These are phyloP conservation scores for Chrysoporthe deuterocubensis DNA, from an alignment of 2,329 filamentous ascomycete genomes.

Conservation along the genomic window DNA sequence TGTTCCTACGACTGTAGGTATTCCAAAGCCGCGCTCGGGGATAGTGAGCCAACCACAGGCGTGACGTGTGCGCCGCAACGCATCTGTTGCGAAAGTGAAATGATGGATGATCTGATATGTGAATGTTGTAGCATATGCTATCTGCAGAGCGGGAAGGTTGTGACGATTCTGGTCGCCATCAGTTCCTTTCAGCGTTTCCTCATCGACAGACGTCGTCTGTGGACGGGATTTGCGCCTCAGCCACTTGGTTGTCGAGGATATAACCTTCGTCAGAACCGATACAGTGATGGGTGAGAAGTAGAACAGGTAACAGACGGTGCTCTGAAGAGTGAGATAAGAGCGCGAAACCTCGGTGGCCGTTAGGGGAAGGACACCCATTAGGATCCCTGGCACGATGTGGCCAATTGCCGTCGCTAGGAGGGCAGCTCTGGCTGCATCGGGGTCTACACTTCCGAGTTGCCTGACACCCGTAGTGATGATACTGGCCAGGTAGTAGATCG, in stretches of 20 bases:
- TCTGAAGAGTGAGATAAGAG: constrained; percentile 17
- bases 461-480: neutral
- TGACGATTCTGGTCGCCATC: neutral
- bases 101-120: constrained; percentile 18
- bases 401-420: constrained; percentile 19
- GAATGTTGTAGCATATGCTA: constrained; percentile 15
- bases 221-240: neutral
- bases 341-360: constrained; percentile 26
- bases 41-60: neutral
- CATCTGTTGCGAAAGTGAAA: neutral
- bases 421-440: constrained; percentile 12
- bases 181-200: neutral
- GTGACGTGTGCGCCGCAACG: neutral
- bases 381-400: constrained; percentile 17
- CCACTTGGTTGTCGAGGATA: neutral
- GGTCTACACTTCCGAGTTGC: neutral
- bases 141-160: neutral
- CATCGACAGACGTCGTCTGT: neutral
- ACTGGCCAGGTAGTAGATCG: constrained; percentile 21
- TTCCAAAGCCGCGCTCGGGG: neutral
- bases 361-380: constrained; percentile 15
- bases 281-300: constrained; percentile 16
- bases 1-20: neutral
- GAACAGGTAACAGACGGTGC: constrained; percentile 12
- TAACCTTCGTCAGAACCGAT: constrained; percentile 8